Conservation (phyloP, 2,329 filamentous ascomycete species). For the Trichoderma endophyticum region DNA sequence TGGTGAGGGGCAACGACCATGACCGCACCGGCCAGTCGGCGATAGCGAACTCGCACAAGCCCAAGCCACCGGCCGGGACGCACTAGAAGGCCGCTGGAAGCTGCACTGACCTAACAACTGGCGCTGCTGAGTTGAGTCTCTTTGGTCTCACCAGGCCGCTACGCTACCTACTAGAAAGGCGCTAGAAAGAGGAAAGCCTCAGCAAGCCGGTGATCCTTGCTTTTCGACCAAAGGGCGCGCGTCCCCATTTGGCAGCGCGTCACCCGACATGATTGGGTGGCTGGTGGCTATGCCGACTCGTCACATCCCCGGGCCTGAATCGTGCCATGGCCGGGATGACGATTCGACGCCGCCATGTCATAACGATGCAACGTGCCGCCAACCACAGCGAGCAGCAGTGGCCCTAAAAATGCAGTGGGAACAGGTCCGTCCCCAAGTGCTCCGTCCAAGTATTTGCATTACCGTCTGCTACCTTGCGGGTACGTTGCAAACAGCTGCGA, state of each 20-base stretch:
- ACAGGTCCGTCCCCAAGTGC: neutral
- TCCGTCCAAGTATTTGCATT: neutral
- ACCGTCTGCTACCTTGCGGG: neutral
- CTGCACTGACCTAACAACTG: neutral
- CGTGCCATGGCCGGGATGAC: slow-evolving; percentile 14
- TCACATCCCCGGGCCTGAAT: slow-evolving; percentile 7
- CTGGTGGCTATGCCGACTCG: slow-evolving; percentile 16
- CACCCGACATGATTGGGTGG: slow-evolving; percentile 17
- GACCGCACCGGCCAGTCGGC: slow-evolving; percentile 6
- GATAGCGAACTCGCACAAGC: neutral
- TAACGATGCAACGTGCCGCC: slow-evolving; percentile 8
- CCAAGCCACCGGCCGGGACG: neutral
- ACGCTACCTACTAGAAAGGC: slow-evolving; percentile 19
- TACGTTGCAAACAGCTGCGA: neutral
- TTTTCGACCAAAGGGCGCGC: neutral
- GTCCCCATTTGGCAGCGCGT: slow-evolving; percentile 3
- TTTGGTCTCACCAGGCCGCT: no score
- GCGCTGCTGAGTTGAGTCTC: neutral
- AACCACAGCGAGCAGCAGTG: neutral
- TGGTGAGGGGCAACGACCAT: neutral
- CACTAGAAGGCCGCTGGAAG: slow-evolving; percentile 18
- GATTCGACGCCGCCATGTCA: slow-evolving; percentile 8
- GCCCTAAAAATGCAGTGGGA: neutral
- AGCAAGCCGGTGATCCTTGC: slow-evolving; percentile 13
- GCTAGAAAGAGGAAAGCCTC: slow-evolving; percentile 20